These are phyloP conservation scores for Dinochytrium kinnereticum DNA, from an alignment of 371 early-diverging fungal genomes.

Conservation along the genomic window DNA sequence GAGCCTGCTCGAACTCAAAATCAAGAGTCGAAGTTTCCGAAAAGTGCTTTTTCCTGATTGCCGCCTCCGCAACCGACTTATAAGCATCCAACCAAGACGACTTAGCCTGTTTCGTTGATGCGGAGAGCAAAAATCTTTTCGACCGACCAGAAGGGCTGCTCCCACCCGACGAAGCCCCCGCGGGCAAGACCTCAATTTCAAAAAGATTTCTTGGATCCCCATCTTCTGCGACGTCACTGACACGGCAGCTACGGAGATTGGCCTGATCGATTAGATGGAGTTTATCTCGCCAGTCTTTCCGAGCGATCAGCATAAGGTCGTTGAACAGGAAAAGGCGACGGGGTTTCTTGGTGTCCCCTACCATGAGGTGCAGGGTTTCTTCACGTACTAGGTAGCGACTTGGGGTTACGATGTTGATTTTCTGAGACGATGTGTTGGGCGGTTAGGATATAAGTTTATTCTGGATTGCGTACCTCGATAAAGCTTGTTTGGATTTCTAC, in stretches of 20 bases:
- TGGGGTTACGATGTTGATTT: slow-evolving; percentile 53
- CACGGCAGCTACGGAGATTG: slow-evolving; percentile 44
- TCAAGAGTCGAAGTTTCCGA: slow-evolving; percentile 36
- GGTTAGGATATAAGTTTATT: not conserved
- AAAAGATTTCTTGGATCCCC: slow-evolving; percentile 33
- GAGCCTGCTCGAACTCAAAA: slow-evolving; percentile 10
- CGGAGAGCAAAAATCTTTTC: slow-evolving; percentile 45
- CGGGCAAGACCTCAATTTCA: slow-evolving; percentile 50
- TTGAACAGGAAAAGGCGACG: slow-evolving; percentile 58
- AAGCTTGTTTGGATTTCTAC: slow-evolving; percentile 49
- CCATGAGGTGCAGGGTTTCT: slow-evolving; percentile 46
- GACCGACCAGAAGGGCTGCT: slow-evolving; percentile 19
- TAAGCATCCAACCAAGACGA: slow-evolving; percentile 54
- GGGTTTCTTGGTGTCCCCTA: slow-evolving; percentile 41
- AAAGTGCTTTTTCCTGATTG: slow-evolving; percentile 44
- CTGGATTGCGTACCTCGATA: slow-evolving; percentile 40
- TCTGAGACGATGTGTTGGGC: too few species aligned
- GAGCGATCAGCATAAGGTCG: slow-evolving; percentile 53
- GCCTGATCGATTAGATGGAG: slow-evolving; percentile 51
- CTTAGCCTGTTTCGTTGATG: slow-evolving; percentile 38
- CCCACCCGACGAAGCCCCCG: slow-evolving; percentile 23
- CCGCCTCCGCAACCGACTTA: slow-evolving; percentile 36
- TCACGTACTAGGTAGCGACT: slow-evolving; percentile 56
- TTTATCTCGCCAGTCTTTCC: slow-evolving; percentile 60
- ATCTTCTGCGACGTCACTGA: slow-evolving; percentile 54